Evolutionary conservation across 2,329 filamentous ascomycete species (phyloP), one percentile per base, ranked within the genome.

Genomic region (Fusarium torulosum): DNA sequence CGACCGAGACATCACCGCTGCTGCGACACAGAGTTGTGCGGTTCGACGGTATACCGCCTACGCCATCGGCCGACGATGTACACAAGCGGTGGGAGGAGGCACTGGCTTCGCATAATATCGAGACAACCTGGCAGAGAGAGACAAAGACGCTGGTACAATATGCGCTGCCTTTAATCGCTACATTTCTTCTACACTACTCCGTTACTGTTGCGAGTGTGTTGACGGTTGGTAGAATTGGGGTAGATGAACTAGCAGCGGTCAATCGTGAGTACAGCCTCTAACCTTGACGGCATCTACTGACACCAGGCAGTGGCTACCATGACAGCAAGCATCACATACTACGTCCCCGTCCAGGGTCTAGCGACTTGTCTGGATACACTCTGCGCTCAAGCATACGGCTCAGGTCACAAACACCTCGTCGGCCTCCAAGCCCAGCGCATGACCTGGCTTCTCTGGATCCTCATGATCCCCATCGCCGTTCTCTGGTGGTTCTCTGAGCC

Each of bases 381-480:
- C 1, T 97, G 94, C 76, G 88, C 94, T 0, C 94, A 97, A 77
- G 94, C 94, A 0, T 97, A 95, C 75, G 94, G 94, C 1, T 95
- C 92, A 0, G 94, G 94, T 0, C 91, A 90, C 74, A 95, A 91
- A 70, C 91, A 93, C 69, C 86, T 97, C 2, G 94, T 97, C 0
- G 91, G 92, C 1, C 78, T 95, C n/a, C 91, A 95, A 67, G 84
- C 92, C 57, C 91, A 95, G 75, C 85, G 91, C 49, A 94, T 94
- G 91, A 82, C 91, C 2, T 90, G 84, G 74, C 92, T 95, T 66
- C 84, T 94, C 1, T 90, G 90, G 83, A 72, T 84, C 1, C 84
- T 93, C 59, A 91, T 89, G 7, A 83, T 93, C 17, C 91, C 91
- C 0, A 90, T 95, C 63, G 86, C 84, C 2, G 74, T 90, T 0